A percentile compares a stretch with the other conserved stretches of the same genome.
Conservation (phyloP, 2,329 filamentous ascomycete genomes). For the Xylariaceae sp. region DNA sequence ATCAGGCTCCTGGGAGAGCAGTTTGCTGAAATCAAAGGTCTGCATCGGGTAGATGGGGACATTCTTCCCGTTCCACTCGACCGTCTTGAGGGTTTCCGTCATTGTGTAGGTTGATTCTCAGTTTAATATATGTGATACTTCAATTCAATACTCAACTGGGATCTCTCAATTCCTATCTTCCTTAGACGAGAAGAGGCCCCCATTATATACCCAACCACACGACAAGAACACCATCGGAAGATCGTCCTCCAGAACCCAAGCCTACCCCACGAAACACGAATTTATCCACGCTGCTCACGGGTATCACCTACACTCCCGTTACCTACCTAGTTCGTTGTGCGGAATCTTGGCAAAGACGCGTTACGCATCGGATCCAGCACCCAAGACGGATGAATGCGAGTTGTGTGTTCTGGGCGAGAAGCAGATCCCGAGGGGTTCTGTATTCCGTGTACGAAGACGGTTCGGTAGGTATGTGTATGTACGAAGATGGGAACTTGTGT, state of each 20-base stretch:
- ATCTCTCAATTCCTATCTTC: too few species aligned
- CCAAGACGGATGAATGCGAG: too few species aligned
- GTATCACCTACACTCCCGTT: too few species aligned
- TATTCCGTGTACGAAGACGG: too few species aligned
- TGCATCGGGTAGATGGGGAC: constrained; percentile 49
- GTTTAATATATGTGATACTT: background rate
- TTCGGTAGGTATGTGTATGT: too few species aligned
- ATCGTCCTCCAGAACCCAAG: constrained; percentile 15
- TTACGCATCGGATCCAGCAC: too few species aligned
- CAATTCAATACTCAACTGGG: background rate
- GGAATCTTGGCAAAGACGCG: too few species aligned
- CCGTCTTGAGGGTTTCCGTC: constrained; percentile 40
- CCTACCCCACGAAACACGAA: constrained; percentile 21
- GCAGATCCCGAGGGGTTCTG: too few species aligned
- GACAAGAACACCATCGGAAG: constrained; percentile 17
- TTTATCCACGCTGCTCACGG: constrained; percentile 18
- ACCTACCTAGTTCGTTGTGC: too few species aligned
- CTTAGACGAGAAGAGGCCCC: background rate
- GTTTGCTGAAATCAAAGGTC: constrained; percentile 46
- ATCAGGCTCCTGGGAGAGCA: constrained; percentile 50
- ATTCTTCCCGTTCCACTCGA: constrained; percentile 45
- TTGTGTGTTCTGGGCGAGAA: too few species aligned
- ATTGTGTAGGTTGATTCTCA: constrained; percentile 17
- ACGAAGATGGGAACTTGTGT: too few species aligned
- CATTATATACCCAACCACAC: constrained; percentile 5